Conservation (phyloP, 805 yeast genomes). For the Spathaspora girioi region DNA sequence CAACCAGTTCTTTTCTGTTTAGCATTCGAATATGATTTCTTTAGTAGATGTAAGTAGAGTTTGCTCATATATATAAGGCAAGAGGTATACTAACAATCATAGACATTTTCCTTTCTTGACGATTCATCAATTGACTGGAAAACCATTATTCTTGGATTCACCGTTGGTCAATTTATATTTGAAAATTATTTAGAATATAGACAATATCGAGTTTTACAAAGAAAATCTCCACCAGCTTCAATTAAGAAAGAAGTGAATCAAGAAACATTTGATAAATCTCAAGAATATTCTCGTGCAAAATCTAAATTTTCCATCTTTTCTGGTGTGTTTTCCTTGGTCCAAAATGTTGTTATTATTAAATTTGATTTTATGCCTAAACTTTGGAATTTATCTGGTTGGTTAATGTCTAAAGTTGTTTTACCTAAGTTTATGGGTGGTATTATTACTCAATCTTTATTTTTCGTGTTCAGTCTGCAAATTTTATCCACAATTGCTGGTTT, state of each 20-base stretch:
- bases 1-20: neutral
- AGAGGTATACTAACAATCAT: constrained; percentile 16
- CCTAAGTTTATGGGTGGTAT: constrained; percentile 47
- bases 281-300: constrained; percentile 76
- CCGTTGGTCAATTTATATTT: constrained; percentile 71
- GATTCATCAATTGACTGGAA: constrained; percentile 79
- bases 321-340: constrained; percentile 46
- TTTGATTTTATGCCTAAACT: constrained; percentile 46
- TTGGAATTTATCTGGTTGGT: constrained; percentile 50
- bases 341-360: constrained; percentile 56
- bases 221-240: constrained; percentile 59
- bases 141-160: constrained; percentile 63
- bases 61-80: neutral
- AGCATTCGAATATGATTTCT: constrained; percentile 17
- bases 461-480: constrained; percentile 53
- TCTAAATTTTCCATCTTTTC: constrained; percentile 61
- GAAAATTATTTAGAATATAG: constrained; percentile 72
- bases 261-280: constrained; percentile 73
- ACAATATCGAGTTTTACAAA: constrained; percentile 65
- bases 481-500: constrained; percentile 51
- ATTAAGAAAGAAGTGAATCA: constrained; percentile 64
- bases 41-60: constrained; percentile 21
- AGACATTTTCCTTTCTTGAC: constrained; percentile 56
- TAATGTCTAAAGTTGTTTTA: constrained; percentile 49
- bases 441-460: constrained; percentile 64